Evolutionary conservation across 2,329 filamentous ascomycete species (phyloP).

Genomic region (Aspergillus fructus): DNA sequence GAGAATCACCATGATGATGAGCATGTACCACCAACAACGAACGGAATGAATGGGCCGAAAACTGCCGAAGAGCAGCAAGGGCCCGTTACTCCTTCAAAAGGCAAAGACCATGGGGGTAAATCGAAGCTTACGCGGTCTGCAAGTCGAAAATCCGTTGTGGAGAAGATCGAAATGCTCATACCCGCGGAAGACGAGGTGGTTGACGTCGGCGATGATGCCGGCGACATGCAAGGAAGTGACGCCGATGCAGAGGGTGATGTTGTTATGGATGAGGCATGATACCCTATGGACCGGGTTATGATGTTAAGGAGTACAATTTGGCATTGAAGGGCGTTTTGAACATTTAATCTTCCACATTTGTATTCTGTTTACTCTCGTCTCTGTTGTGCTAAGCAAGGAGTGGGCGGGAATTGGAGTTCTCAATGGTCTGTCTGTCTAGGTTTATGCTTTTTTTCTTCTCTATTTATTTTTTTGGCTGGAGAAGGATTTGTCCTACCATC

Average conservation of each 20-base stretch:
- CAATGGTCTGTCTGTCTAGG: constrained; percentile 8
- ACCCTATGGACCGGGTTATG: neutral
- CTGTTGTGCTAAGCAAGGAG: constrained; percentile 26
- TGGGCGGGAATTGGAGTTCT: constrained; percentile 22
- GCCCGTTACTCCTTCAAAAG: constrained; percentile 15
- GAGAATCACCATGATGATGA: constrained; percentile 35
- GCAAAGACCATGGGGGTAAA: constrained; percentile 13
- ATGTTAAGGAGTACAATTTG: constrained; percentile 14
- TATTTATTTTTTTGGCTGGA: neutral
- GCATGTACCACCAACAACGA: constrained; percentile 5
- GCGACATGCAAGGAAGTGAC: constrained; percentile 25
- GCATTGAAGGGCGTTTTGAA: constrained; percentile 26
- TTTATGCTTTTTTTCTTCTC: neutral
- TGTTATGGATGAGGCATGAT: constrained; percentile 34
- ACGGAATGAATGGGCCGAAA: constrained; percentile 14
- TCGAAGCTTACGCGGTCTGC: constrained; percentile 20
- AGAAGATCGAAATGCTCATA: constrained; percentile 27
- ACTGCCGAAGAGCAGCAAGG: constrained; percentile 2
- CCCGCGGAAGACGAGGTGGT: constrained; percentile 24
- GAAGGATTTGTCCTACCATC: neutral
- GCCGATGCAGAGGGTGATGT: constrained; percentile 30
- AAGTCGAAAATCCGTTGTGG: constrained; percentile 24
- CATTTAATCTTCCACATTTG: constrained; percentile 14
- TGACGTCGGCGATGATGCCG: constrained; percentile 14
- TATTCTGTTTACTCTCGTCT: constrained; percentile 14